A percentile compares a stretch with the other conserved stretches of the same genome.
Conservation (phyloP, 805 yeast genomes). For the Ogataea populi-albae region DNA sequence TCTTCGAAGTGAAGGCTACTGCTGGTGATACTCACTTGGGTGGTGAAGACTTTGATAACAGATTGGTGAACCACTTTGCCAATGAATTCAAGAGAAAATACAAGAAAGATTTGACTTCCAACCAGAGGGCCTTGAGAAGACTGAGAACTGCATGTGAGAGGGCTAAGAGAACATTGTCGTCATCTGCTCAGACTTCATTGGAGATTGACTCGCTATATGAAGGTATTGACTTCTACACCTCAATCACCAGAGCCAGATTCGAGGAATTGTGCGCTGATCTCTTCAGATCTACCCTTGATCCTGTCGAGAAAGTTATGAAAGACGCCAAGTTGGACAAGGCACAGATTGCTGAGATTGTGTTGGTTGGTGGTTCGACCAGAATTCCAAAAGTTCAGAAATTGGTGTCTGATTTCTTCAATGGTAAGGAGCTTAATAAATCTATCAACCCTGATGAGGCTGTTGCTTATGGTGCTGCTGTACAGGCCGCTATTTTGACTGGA, state of each 20-base stretch:
- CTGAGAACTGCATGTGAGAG: constrained; percentile 98
- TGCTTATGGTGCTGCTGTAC: constrained; percentile 99
- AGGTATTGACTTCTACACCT: constrained; percentile 95
- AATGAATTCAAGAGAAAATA: constrained; percentile 97
- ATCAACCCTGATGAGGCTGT: constrained; percentile 99
- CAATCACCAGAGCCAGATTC: constrained; percentile 95
- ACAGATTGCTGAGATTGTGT: constrained; percentile 84
- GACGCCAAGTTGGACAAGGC: constrained; percentile 91
- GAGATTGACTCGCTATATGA: constrained; percentile 95
- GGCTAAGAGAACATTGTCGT: constrained; percentile 97
- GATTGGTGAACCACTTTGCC: constrained; percentile 91
- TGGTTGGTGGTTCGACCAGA: constrained; percentile 98
- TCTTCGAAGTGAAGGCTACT: constrained; percentile 93
- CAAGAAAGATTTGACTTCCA: constrained; percentile 87
- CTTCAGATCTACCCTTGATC: constrained; percentile 91
- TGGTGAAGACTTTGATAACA: constrained; percentile 98
- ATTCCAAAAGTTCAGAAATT: constrained; percentile 95
- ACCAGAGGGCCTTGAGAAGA: constrained; percentile 98
- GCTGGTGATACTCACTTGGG: constrained; percentile 92
- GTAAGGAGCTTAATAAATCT: constrained; percentile 94
- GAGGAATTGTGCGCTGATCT: constrained; percentile 94
- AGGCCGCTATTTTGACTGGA: constrained; percentile 95
- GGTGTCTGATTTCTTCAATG: constrained; percentile 94
- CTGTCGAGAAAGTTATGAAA: constrained; percentile 91
- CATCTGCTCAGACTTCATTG: constrained; percentile 91